Base-by-base conservation (phyloP, 768 basidiomycete species). In the Cytidiella melzeri region DNA sequence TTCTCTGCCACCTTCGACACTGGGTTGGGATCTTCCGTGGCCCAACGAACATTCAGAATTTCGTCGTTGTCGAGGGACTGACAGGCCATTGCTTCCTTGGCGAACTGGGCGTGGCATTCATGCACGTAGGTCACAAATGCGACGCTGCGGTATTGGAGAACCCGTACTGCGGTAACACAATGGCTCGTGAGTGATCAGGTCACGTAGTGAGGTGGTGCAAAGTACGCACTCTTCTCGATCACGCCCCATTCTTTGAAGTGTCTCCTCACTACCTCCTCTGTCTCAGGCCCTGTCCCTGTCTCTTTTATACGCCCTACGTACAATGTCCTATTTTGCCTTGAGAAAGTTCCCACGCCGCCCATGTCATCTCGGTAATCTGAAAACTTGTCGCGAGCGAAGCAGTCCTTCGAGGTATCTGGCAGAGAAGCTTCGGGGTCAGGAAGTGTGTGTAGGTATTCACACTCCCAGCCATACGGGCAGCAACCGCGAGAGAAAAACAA, bases 341-440 rank as follows among this genome's bases (percentile, higher is more conserved):
- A 88, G 70, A 98, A 98, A 52, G 89, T 92, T 11, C 96, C 96
- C 25, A 98, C 95, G 69, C 96, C 96, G 58, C 96, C 96, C 96
- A 99, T 98, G 64, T 99, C 96, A 64, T 99, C 96, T 52, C 95
- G 74, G 67, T 99, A 99, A 67, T 96, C 93, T 0, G 93, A 72
- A 66, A 97, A 96, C 69, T 97, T 97, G 72, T 96, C 93, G 41
- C 96, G 75, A 0, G 91, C 92, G 63, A 99, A 99, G 64, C 92
- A 95, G 66, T 99, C 96, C 64, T 95, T 90, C 5, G 93, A 91
- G 39, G 83, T 84, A 68, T 98, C 95, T 1, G 94, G 90, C 10
- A 95, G 70, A 9, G 77, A 71, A 48, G 77, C 74, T 30, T 69
- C 65, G 0, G 80, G 75, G 51, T 87, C 81, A 0, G 95, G 96